These are phyloP conservation scores for Phytophthora litchii DNA, from an alignment of 352 stramenopile species.

Conservation along the genomic window DNA sequence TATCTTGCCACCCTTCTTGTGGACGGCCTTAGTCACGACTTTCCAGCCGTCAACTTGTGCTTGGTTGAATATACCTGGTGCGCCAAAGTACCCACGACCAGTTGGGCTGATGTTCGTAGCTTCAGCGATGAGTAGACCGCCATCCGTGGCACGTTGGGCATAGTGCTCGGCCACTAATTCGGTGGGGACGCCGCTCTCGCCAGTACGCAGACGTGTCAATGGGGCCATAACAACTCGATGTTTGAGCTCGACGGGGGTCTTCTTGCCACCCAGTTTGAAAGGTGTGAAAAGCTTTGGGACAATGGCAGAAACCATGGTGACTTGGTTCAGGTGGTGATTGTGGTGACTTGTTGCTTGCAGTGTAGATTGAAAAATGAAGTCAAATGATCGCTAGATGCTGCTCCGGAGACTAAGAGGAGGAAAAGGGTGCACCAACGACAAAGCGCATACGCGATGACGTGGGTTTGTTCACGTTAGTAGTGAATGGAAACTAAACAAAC, in stretches of 20 bases:
- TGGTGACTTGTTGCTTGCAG: background rate
- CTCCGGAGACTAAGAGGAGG: too few species aligned
- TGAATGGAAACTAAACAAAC: too few species aligned
- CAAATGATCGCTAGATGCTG: too few species aligned
- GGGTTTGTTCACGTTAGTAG: too few species aligned
- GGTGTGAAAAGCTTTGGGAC: slow-evolving; percentile 41
- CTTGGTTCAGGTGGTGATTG: background rate
- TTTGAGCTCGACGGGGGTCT: slow-evolving; percentile 35
- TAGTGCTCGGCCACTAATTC: slow-evolving; percentile 46
- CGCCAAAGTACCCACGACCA: slow-evolving; percentile 30
- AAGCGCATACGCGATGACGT: too few species aligned
- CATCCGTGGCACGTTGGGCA: slow-evolving; percentile 41
- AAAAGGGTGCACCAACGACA: too few species aligned
- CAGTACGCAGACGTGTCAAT: slow-evolving; percentile 41
- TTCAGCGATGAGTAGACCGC: slow-evolving; percentile 55
- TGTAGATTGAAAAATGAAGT: slow-evolving; percentile 16
- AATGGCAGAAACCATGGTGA: slow-evolving; percentile 18
- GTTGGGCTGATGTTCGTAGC: slow-evolving; percentile 55
- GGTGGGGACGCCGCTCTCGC: slow-evolving; percentile 31
- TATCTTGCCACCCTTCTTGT: slow-evolving; percentile 25
- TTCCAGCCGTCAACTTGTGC: slow-evolving; percentile 44
- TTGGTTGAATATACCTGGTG: slow-evolving; percentile 44
- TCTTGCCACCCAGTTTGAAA: slow-evolving; percentile 39
- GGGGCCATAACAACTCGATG: slow-evolving; percentile 61
- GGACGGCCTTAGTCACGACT: slow-evolving; percentile 37